Conservation (phyloP, 768 basidiomycete species). For the Candolleomyces eurysporus region DNA sequence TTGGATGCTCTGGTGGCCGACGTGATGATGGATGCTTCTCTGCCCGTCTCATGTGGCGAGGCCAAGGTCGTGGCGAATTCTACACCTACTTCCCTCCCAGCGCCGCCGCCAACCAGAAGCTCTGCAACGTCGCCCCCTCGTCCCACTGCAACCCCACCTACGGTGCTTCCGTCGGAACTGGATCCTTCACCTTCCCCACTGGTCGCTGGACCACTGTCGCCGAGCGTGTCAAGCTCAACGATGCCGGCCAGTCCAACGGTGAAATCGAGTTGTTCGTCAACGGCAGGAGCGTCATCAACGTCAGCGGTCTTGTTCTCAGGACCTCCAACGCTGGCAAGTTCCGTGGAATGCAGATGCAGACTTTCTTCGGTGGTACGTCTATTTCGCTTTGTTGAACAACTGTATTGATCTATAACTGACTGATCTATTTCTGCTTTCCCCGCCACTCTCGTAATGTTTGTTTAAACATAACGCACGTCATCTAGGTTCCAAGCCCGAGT, state of each 20-base stretch:
- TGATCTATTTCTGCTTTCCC: neutral
- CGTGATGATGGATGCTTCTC: conserved; percentile 58
- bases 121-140: conserved; percentile 46
- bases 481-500: conserved; percentile 19
- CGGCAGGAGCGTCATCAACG: conserved; percentile 62
- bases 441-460: too few relatives aligned
- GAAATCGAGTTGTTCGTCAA: conserved; percentile 66
- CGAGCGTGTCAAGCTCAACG: conserved; percentile 74
- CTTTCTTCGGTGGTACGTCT: conserved; percentile 70
- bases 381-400: conserved; percentile 3
- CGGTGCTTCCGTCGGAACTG: conserved; percentile 68
- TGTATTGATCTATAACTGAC: neutral
- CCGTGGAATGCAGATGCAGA: conserved; percentile 70
- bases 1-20: conserved; percentile 64
- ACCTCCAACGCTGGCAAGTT: conserved; percentile 48
- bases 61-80: conserved; percentile 56
- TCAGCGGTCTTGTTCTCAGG: conserved; percentile 53
- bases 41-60: conserved; percentile 69
- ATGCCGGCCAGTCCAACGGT: conserved; percentile 66
- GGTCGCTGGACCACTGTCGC: conserved; percentile 69
- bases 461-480: neutral
- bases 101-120: conserved; percentile 45
- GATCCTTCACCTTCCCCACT: conserved; percentile 59
- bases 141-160: conserved; percentile 62
- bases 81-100: conserved; percentile 67